Evolutionary conservation across 2,329 filamentous ascomycete species (phyloP), one percentile per base, ranked within the genome.

Genomic region (Alternaria gansuensis): DNA sequence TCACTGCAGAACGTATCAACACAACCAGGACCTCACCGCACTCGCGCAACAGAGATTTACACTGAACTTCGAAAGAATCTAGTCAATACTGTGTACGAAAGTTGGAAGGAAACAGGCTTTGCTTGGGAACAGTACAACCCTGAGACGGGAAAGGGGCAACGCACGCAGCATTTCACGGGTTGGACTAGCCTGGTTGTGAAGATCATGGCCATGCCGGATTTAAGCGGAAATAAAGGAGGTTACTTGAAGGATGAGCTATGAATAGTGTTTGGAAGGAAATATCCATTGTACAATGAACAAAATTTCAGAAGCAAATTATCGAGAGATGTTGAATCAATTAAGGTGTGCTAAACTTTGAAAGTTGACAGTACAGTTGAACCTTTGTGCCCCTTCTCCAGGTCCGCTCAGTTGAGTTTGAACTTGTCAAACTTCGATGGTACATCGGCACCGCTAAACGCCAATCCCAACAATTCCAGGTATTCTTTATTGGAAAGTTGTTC

Each of bases 171-270:
- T 78, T 99, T 99, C 76, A 97, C 95, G 0, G 95, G 95, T 50
- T 99, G 95, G 95, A 99, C 95, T n/a, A 97, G 92, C 76, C 82
- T 98, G 78, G 91, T 98, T 46, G 93, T 98, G 44, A 97, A 97
- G 83, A 92, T 99, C 67, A 97, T 98, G 93, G 87, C 88, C 45
- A 94, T 99, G 92, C 90, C 92, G 6, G 90, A 96, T 68, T 73
- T 92, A 40, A 67, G 67, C 17, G 17, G 17, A 17, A 17, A 17
- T 36, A 65, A 40, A 6, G 49, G 36, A 11, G 39, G 24, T 3
- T 66, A 63, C n/a, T 65, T 64, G 0, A 69, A 66, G 51, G 75
- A 77, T 60, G 75, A 77, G 54, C 60, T 77, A 62, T 76, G 66
- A 56, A 33, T 51, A 13, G 36, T 17, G 4, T 0, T 26, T 21